These are phyloP conservation scores for Polyporus arcularius DNA, from an alignment of 768 basidiomycete species.

Conservation along the genomic window DNA sequence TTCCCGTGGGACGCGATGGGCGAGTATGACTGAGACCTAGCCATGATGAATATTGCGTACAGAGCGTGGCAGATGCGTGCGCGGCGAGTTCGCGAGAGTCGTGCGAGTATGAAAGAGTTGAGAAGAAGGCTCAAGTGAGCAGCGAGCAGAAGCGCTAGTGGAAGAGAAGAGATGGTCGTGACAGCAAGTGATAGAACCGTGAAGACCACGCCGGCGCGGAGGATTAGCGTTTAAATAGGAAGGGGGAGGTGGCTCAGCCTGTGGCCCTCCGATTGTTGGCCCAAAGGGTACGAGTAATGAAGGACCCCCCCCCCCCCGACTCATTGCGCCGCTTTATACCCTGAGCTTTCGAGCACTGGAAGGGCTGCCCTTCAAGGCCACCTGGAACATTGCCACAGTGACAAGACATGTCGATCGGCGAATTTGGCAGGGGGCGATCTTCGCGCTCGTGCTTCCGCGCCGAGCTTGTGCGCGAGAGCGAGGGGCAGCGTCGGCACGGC, in stretches of 20 bases:
- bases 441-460: not conserved
- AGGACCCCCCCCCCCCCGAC: not conserved
- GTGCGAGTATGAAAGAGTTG: not conserved
- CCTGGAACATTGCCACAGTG: slow-evolving; percentile 1
- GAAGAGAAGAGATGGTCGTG: not conserved
- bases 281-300: not conserved
- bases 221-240: slow-evolving; percentile 14
- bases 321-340: slow-evolving; percentile 7
- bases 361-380: not conserved
- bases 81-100: not conserved
- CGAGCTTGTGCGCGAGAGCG: not conserved
- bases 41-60: not conserved
- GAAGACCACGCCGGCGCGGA: slow-evolving; percentile 13
- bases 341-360: not conserved
- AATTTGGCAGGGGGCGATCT: slow-evolving; percentile 1
- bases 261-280: slow-evolving; percentile 6
- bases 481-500: not conserved
- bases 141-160: not conserved
- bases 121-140: not conserved
- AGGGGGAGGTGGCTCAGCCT: slow-evolving; percentile 8
- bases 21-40: not conserved
- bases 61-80: not conserved
- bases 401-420: slow-evolving; percentile 13
- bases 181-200: not conserved
- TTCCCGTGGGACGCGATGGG: not conserved